These are phyloP conservation scores for Phytophthora brassicae DNA, from an alignment of 352 stramenopile genomes.

Conservation along the genomic window DNA sequence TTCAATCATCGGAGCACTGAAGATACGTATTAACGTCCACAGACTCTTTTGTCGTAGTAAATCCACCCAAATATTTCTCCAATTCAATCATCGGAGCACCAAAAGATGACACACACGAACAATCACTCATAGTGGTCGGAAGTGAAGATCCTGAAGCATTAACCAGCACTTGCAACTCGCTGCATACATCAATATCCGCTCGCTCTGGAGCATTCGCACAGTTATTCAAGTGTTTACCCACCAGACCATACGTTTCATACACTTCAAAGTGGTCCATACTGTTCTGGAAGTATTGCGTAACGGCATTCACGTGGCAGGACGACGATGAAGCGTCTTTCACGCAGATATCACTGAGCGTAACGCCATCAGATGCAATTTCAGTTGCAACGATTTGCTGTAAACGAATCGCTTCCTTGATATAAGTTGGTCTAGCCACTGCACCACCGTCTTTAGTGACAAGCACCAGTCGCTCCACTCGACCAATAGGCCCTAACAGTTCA, in stretches of 20 bases:
- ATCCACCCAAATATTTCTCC: conserved; percentile 56
- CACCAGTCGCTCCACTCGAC: conserved; percentile 56
- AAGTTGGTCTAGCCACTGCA: conserved; percentile 39
- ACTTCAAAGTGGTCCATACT: conserved; percentile 50
- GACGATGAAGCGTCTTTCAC: conserved; percentile 52
- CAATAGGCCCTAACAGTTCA: conserved; percentile 56
- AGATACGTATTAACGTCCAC: conserved; percentile 31
- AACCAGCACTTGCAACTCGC: conserved; percentile 34
- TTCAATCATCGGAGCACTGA: conserved; percentile 50
- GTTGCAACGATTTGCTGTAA: conserved; percentile 43
- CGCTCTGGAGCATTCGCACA: conserved; percentile 29
- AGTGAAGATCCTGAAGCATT: conserved; percentile 33
- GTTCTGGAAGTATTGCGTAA: conserved; percentile 77
- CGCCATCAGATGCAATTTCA: conserved; percentile 18
- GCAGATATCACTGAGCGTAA: conserved; percentile 53
- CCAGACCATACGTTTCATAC: conserved; percentile 49
- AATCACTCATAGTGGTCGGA: conserved; percentile 61
- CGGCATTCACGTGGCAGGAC: conserved; percentile 48
- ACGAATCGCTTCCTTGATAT: conserved; percentile 59
- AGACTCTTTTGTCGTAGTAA: conserved; percentile 24
- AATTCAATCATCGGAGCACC: conserved; percentile 58
- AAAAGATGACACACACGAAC: conserved; percentile 64
- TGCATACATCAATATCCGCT: conserved; percentile 37
- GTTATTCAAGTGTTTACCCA: conserved; percentile 47
- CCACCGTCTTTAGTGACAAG: conserved; percentile 61